These are phyloP conservation scores for Trichosporon coremiiforme DNA, from an alignment of 1,284 basidiomycete species.

Conservation along the genomic window DNA sequence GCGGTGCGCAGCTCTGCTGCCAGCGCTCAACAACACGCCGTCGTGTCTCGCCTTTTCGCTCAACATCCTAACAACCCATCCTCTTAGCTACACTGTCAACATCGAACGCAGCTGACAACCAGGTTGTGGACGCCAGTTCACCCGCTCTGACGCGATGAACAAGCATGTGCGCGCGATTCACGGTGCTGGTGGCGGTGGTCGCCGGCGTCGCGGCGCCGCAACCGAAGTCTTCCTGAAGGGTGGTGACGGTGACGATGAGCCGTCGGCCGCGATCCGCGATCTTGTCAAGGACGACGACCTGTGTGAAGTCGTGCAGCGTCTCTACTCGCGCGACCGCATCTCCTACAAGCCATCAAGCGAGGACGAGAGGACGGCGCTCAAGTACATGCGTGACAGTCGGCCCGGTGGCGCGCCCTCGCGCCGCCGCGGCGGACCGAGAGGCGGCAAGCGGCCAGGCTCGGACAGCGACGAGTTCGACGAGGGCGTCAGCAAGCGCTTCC, in stretches of 20 bases:
- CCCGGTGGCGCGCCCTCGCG: slow-evolving; percentile 28
- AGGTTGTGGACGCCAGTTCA: slow-evolving; percentile 93
- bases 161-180: slow-evolving; percentile 47
- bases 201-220: slow-evolving; percentile 12
- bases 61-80: no score
- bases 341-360: slow-evolving; percentile 19
- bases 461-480: slow-evolving; percentile 39
- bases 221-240: slow-evolving; percentile 11
- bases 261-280: slow-evolving; percentile 27
- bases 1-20: not conserved
- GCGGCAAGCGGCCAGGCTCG: slow-evolving; percentile 25
- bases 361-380: slow-evolving; percentile 29
- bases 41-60: no score
- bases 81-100: not conserved
- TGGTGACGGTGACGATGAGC: slow-evolving; percentile 25
- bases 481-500: slow-evolving; percentile 31
- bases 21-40: not conserved
- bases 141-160: slow-evolving; percentile 90
- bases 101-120: slow-evolving; percentile 40
- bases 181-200: slow-evolving; percentile 21
- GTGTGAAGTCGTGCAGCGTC: slow-evolving; percentile 29
- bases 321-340: slow-evolving; percentile 25
- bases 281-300: slow-evolving; percentile 33
- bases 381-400: slow-evolving; percentile 30
- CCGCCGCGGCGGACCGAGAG: slow-evolving; percentile 22